Evolutionary conservation across 768 basidiomycete species (phyloP).

Genomic region (Lactarius deliciosus): DNA sequence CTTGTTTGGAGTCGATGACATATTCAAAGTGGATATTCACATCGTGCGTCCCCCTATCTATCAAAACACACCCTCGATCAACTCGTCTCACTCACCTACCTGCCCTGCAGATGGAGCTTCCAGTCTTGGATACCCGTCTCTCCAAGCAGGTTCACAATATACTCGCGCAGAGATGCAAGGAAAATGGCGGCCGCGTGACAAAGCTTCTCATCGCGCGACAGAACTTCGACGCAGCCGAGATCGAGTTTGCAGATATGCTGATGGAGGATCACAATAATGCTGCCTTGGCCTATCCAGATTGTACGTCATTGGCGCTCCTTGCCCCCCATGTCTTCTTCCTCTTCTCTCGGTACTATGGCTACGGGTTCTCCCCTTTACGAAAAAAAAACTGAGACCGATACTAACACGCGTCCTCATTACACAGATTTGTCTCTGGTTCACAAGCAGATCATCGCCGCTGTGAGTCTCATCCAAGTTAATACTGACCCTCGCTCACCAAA

Average conservation of each 20-base stretch:
- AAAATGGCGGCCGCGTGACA: slow-evolving; percentile 50
- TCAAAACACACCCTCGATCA: neutral
- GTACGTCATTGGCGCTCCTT: slow-evolving; percentile 46
- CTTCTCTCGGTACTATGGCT: neutral
- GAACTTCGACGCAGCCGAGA: slow-evolving; percentile 87
- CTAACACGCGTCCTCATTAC: neutral
- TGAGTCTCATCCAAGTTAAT: slow-evolving; percentile 6
- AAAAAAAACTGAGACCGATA: neutral
- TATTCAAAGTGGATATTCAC: slow-evolving; percentile 62
- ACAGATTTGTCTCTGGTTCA: slow-evolving; percentile 29
- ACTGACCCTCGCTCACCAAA: neutral
- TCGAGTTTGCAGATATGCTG: slow-evolving; percentile 96
- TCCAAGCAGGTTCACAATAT: slow-evolving; percentile 88
- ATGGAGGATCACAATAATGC: slow-evolving; percentile 97
- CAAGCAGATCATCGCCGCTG: slow-evolving; percentile 28
- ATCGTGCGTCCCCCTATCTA: slow-evolving; percentile 50
- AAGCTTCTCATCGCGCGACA: slow-evolving; percentile 83
- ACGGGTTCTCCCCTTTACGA: neutral
- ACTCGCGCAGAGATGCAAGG: slow-evolving; percentile 60
- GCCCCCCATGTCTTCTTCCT: neutral
- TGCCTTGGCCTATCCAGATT: slow-evolving; percentile 88
- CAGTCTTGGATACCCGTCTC: slow-evolving; percentile 66
- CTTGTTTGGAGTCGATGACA: slow-evolving; percentile 81
- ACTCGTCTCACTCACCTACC: slow-evolving; percentile 15
- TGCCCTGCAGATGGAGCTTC: slow-evolving; percentile 59